Evolutionary conservation across 1,139 yeast genomes (phyloP), one percentile per base, ranked within the genome.

Genomic region (Barnettozyma hawaiiensis): DNA sequence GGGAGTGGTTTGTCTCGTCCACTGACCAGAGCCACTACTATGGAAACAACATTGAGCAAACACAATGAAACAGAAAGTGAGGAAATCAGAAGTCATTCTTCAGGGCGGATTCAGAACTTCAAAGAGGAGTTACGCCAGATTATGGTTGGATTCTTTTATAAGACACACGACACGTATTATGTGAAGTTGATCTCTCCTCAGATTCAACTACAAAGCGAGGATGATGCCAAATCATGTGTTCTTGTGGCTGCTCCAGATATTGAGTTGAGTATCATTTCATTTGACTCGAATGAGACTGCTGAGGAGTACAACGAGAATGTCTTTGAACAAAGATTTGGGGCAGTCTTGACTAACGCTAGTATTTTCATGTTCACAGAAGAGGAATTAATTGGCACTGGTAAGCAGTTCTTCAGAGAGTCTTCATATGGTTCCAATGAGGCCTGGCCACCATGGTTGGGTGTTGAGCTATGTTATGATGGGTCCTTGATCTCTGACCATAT

Each of bases 371-470:
- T 87, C 51, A 69, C 75, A 54, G 65, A 72, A 58, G 61, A 75
- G 50, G 71, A 69, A 20, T 65, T 72, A 21, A 46, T 63, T n/a
- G 66, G 63, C 16, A 65, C 70, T 8, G 67, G 69, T 3, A 69
- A 70, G 43, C 58, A 68, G 14, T 62, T 73, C 33, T 74, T 74
- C 57, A 69, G 69, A 47, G 51, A 59, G 11, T 58, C 61, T 31
- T 64, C 66, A 4, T 72, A 70, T 54, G 76, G 75, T 3, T 65
- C 69, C 7, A 54, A 57, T 12, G 53, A 61, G 10, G 55, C 61
- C 15, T 86, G 96, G 96, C 95, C 95, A 1, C 95, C 96, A 2
- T 83, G 92, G 87, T 62, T 87, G 28, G 85, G 83, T 1, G 53
- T 77, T 40, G 97, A 90, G 59, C 71, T 83, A 47, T 80, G 89